phyloP scores from a whole-genome alignment of 2,329 filamentous ascomycete species.

The Gnomoniopsis sp. region DNA sequence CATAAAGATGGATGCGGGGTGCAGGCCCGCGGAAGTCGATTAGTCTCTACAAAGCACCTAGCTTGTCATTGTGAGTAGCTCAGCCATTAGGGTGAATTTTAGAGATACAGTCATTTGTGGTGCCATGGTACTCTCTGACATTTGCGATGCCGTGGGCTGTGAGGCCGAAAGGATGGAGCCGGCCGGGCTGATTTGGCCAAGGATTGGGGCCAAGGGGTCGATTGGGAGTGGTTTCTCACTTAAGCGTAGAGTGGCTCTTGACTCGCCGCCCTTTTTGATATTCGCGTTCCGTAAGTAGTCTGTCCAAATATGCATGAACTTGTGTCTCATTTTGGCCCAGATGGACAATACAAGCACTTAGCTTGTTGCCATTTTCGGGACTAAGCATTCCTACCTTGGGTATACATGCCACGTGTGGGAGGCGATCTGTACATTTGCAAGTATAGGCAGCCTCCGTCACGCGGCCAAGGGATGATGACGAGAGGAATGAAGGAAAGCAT shows the following conservation, averaged over 20 bases:
- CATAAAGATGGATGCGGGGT: slow-evolving; percentile 16
- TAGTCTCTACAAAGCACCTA: background rate
- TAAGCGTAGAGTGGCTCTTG: too few relatives aligned
- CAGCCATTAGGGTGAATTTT: background rate
- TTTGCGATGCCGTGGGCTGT: background rate
- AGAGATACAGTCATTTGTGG: background rate
- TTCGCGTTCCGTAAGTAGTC: too few relatives aligned
- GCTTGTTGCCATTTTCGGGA: too few relatives aligned
- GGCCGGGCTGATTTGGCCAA: too few relatives aligned
- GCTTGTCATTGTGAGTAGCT: background rate
- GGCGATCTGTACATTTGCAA: too few relatives aligned
- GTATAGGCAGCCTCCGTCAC: background rate
- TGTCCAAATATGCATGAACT: too few relatives aligned
- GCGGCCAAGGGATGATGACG: too few relatives aligned
- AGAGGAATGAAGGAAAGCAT: too few relatives aligned
- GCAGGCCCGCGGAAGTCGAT: slow-evolving; percentile 17
- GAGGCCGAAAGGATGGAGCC: too few relatives aligned
- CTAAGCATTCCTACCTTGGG: background rate
- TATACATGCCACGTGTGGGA: background rate
- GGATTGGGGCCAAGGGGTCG: too few relatives aligned
- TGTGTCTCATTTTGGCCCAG: background rate
- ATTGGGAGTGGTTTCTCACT: too few relatives aligned
- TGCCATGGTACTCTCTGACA: background rate
- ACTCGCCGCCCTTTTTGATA: too few relatives aligned
- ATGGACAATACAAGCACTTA: background rate